Conservation (phyloP, 192 early-diverging fungal species). For the Phlyctochytrium planicorne region DNA sequence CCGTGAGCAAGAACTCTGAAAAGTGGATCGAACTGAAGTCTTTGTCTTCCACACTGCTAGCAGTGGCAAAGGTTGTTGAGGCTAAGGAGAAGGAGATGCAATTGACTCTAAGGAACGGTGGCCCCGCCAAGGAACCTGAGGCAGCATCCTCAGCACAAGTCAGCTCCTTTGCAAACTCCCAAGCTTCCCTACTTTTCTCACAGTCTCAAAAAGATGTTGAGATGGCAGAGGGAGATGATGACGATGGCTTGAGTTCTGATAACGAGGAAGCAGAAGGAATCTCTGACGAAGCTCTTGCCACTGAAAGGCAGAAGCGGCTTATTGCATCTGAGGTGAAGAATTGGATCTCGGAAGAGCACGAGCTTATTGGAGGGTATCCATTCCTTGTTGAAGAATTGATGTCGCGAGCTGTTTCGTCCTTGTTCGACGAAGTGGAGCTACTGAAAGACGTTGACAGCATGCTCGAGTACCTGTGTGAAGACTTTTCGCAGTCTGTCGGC, state of each 20-base stretch:
- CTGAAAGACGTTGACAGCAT: conserved; percentile 24
- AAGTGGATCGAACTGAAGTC: conserved; percentile 32
- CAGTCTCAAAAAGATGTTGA: background rate
- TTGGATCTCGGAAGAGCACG: conserved; percentile 20
- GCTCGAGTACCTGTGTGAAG: conserved; percentile 35
- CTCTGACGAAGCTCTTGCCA: conserved; percentile 21
- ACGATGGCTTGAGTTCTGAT: too few relatives aligned
- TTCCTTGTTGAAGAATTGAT: conserved; percentile 27
- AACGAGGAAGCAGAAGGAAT: conserved; percentile 27
- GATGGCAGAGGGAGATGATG: conserved; percentile 17
- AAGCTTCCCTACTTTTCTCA: conserved; percentile 16
- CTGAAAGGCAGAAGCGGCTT: conserved; percentile 3
- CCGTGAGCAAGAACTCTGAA: background rate
- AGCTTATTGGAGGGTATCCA: background rate
- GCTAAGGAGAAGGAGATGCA: background rate
- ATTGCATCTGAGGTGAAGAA: conserved; percentile 8
- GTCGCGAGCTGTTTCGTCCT: conserved; percentile 27
- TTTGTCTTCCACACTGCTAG: conserved; percentile 23
- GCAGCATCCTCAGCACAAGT: background rate
- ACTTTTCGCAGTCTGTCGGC: conserved; percentile 15
- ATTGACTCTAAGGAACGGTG: background rate
- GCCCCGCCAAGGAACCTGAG: too few relatives aligned
- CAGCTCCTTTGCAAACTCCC: conserved; percentile 13
- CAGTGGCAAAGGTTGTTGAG: background rate
- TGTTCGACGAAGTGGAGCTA: conserved; percentile 28